Base-by-base conservation (phyloP, 2,329 filamentous ascomycete species). In the Colletotrichum sp. region DNA sequence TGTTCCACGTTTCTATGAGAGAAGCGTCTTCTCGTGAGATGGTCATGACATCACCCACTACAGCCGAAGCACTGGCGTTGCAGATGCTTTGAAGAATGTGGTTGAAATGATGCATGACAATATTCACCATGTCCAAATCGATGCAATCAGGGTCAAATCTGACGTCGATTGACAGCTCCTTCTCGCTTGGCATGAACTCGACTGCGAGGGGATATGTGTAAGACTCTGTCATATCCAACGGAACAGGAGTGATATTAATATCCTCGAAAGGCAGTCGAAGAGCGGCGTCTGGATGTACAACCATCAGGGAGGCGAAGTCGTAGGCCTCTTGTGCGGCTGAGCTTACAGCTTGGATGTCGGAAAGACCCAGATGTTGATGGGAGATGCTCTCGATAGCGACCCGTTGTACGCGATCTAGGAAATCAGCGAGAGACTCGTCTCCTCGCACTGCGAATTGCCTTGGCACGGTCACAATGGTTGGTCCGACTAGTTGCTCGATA, bases 381-480 rank as follows among this genome's bases (percentile, higher is more conserved):
- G 78, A 67, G 15, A 79, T 74, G 71, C 78, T 78, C 18, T 78
- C 71, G 7, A 74, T 55, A 4, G 77, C 70, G 16, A 78, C 71
- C 3, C 28, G 26, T 30, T 79, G 78, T 4, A 79, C 34, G 18
- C 70, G 72, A 4, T 68, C 44, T 7, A 80, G 64, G 39, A 78
- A 72, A 4, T 70, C 57, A 7, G 44, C 18, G 1, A 74, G 30
- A 6, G 57, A 70, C 21, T 76, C 71, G 18, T 78, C 65, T 21
- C 44, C 57, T 7, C 76, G 34, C 9, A 80, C 39, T 4, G 36
- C 34, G 5, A 81, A 66, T 39, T 82, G 78, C 6, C 82, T 70
- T 2, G 83, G 82, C 5, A 84, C 77, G 3, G 82, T 82, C 18
- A 80, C 79, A 30, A 85, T 81, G 2, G 80, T 80, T 5, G 83